These are phyloP conservation scores for Psophocarpus tetragonolobus DNA, from an alignment of 306 rosid species.

Conservation along the genomic window DNA sequence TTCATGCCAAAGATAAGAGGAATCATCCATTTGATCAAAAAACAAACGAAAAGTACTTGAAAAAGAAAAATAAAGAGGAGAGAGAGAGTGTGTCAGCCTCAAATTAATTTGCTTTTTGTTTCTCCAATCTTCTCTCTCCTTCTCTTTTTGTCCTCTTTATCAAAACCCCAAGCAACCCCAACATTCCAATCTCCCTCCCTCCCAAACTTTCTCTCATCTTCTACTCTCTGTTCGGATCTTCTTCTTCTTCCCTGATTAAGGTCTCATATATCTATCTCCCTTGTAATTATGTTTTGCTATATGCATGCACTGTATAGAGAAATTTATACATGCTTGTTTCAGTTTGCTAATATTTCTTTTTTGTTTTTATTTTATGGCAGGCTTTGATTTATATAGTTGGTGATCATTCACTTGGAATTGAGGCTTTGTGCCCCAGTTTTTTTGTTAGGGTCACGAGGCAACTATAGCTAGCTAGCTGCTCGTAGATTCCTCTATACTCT, in stretches of 20 bases:
- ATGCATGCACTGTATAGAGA: background rate
- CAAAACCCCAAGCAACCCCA: conserved; percentile 76
- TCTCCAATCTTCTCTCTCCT: conserved; percentile 18
- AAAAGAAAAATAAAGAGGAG: conserved; percentile 29
- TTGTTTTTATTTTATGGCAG: conserved; percentile 1
- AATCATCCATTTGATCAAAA: conserved; percentile 49
- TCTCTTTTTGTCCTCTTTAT: conserved; percentile 74
- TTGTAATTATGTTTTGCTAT: background rate
- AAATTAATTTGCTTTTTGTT: conserved; percentile 37
- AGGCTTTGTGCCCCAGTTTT: conserved; percentile 29
- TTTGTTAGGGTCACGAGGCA: conserved; percentile 25
- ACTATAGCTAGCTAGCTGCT: background rate
- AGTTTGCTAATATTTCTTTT: background rate
- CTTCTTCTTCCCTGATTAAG: conserved; percentile 35
- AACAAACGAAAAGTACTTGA: conserved; percentile 54
- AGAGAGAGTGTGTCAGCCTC: background rate
- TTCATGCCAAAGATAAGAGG: conserved; percentile 56
- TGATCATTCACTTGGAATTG: conserved; percentile 23
- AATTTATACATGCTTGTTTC: background rate
- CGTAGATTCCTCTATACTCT: background rate
- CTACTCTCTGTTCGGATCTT: conserved; percentile 17
- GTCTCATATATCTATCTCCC: background rate
- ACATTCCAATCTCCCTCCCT: conserved; percentile 42
- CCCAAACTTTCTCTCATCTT: conserved; percentile 24
- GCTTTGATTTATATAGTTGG: background rate